Conservation (phyloP, 2,329 filamentous ascomycete genomes). For the Clonostachys chloroleuca region DNA sequence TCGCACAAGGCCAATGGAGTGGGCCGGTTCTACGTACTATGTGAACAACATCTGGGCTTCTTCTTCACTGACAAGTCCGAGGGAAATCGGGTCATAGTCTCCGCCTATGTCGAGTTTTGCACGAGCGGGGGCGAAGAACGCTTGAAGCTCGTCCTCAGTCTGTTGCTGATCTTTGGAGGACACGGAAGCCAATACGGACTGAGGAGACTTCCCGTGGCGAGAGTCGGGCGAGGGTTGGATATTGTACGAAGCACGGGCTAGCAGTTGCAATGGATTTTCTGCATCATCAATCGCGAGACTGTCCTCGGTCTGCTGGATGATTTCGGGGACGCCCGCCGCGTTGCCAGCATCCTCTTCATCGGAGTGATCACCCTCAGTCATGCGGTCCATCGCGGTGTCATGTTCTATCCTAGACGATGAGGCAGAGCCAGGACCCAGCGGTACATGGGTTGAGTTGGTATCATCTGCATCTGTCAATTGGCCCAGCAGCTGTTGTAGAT, state of each 20-base stretch:
- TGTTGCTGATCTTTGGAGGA: conserved; percentile 18
- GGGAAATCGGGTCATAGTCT: conserved; percentile 64
- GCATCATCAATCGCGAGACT: conserved; percentile 64
- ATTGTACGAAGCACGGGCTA: conserved; percentile 65
- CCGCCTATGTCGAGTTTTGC: conserved; percentile 59
- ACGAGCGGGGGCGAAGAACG: conserved; percentile 61
- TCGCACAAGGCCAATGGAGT: not conserved
- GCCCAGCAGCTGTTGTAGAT: conserved; percentile 33
- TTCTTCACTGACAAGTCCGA: conserved; percentile 62
- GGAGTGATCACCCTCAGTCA: conserved; percentile 21
- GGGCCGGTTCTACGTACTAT: conserved; percentile 43
- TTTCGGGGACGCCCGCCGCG: conserved; percentile 13
- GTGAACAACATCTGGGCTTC: conserved; percentile 61
- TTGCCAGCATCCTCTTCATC: conserved; percentile 21
- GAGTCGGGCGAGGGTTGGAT: conserved; percentile 47
- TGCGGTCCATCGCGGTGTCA: conserved; percentile 4
- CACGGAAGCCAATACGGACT: conserved; percentile 14
- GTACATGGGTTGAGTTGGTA: no score
- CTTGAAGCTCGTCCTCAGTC: conserved; percentile 38
- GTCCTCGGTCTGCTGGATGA: conserved; percentile 32
- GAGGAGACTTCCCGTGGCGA: not conserved
- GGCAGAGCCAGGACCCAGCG: conserved; percentile 5
- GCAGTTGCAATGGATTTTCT: conserved; percentile 69
- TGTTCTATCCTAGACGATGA: conserved; percentile 5
- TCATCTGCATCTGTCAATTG: no score